Conservation (phyloP, 73 alveolate genomes). For the Blepharisma stoltei region DNA sequence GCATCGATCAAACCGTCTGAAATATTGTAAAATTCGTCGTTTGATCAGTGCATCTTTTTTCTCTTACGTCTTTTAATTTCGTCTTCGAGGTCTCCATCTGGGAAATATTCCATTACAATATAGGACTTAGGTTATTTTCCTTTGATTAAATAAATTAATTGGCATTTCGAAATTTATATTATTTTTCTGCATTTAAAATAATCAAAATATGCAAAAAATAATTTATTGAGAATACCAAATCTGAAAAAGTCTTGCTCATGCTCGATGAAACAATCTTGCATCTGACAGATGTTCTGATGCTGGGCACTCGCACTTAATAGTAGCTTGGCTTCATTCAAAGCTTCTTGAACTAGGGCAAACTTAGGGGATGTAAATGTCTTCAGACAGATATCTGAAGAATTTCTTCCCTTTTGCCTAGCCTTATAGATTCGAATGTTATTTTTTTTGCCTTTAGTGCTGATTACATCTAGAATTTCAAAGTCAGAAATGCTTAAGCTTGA, state of each 20-base stretch:
- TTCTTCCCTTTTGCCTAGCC: not conserved
- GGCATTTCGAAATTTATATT: too few relatives aligned
- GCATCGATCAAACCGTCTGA: not conserved
- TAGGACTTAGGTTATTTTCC: too few relatives aligned
- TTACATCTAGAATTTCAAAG: slow-evolving; percentile 23
- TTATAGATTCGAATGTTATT: not conserved
- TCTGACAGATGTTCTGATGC: slow-evolving; percentile 18
- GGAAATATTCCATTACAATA: slow-evolving; percentile 29
- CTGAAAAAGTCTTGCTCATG: slow-evolving; percentile 13
- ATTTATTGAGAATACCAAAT: too few relatives aligned
- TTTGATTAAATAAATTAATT: too few relatives aligned
- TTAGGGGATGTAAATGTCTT: slow-evolving; percentile 16
- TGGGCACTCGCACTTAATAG: not conserved
- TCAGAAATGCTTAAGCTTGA: not conserved
- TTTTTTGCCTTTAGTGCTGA: slow-evolving; percentile 29
- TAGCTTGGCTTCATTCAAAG: slow-evolving; percentile 21
- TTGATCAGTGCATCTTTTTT: not conserved
- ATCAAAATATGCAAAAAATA: too few relatives aligned
- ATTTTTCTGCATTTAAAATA: too few relatives aligned
- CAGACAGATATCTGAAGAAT: not conserved
- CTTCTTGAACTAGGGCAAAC: slow-evolving; percentile 20
- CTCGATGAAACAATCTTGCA: slow-evolving; percentile 17
- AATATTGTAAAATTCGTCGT: not conserved
- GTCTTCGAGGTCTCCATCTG: slow-evolving; percentile 30
- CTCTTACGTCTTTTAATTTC: slow-evolving; percentile 20